Conservation (phyloP, 2,329 filamentous ascomycete species). For the Paecilomyces formosus region DNA sequence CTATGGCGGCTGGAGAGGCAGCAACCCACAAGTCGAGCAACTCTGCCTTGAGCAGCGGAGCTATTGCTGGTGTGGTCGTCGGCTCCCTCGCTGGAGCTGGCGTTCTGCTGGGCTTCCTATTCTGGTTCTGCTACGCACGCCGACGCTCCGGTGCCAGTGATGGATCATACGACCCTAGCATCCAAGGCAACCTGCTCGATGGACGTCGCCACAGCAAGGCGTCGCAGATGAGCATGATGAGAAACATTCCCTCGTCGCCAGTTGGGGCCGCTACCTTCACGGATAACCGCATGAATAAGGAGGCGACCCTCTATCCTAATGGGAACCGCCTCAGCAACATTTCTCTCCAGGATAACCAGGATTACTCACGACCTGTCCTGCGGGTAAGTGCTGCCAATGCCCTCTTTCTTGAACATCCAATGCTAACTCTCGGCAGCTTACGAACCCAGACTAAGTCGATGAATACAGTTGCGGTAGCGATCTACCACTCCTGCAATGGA, state of each 20-base stretch:
- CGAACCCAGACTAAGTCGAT: constrained; percentile 27
- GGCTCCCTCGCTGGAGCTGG: constrained; percentile 33
- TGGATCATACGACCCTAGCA: constrained; percentile 18
- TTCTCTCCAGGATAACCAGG: constrained; percentile 41
- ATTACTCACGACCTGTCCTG: constrained; percentile 40
- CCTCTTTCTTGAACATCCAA: neutral
- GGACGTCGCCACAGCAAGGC: constrained; percentile 23
- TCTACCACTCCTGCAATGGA: constrained; percentile 4
- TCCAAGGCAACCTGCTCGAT: constrained; percentile 16
- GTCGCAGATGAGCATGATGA: constrained; percentile 27
- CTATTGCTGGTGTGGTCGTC: constrained; percentile 38
- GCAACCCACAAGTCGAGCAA: constrained; percentile 6
- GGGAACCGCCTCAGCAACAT: constrained; percentile 36
- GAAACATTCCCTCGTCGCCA: constrained; percentile 16
- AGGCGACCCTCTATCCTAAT: constrained; percentile 32
- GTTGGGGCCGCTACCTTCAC: constrained; percentile 24
- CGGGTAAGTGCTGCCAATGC: constrained; percentile 22
- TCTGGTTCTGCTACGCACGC: constrained; percentile 32
- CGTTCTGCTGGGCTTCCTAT: constrained; percentile 27
- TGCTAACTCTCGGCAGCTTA: constrained; percentile 18
- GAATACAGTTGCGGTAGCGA: constrained; percentile 1
- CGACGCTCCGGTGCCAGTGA: constrained; percentile 18
- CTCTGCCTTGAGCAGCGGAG: constrained; percentile 30
- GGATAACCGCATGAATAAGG: constrained; percentile 39
- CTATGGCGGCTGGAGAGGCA: constrained; percentile 10